phyloP scores from a whole-genome alignment of 495 filamentous ascomycete genomes.

The Talaromyces ruber region DNA sequence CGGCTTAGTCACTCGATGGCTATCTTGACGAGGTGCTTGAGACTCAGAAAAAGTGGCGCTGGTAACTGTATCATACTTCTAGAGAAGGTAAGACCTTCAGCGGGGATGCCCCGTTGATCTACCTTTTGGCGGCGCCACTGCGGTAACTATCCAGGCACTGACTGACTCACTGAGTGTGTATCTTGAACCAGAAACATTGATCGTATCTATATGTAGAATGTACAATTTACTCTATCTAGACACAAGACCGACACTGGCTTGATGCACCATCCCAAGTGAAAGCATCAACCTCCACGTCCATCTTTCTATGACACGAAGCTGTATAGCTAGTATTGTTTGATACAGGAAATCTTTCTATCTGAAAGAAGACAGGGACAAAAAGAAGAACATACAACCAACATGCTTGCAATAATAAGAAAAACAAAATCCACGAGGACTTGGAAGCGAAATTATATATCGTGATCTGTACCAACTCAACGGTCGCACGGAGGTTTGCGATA shows the following conservation, averaged over 20 bases:
- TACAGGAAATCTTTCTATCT: constrained; percentile 5
- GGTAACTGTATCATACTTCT: no score
- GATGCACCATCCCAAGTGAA: neutral
- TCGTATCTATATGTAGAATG: neutral
- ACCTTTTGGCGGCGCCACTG: no score
- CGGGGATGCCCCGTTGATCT: no score
- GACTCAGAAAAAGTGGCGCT: no score
- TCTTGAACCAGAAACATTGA: no score
- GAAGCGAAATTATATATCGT: neutral
- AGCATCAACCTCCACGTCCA: neutral
- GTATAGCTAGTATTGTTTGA: neutral
- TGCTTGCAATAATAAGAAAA: neutral
- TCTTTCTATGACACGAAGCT: neutral
- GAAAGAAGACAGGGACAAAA: constrained; percentile 4
- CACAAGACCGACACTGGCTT: neutral
- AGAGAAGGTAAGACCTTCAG: no score
- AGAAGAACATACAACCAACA: neutral
- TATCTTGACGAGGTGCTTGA: no score
- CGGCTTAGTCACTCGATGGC: no score
- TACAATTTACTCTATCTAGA: neutral
- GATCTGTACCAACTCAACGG: neutral
- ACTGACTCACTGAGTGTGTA: no score
- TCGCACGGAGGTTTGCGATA: neutral
- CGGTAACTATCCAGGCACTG: no score
- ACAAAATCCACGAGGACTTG: neutral